Base-by-base conservation (phyloP, 1,139 yeast species). In the Yamadazyma dushanensis region DNA sequence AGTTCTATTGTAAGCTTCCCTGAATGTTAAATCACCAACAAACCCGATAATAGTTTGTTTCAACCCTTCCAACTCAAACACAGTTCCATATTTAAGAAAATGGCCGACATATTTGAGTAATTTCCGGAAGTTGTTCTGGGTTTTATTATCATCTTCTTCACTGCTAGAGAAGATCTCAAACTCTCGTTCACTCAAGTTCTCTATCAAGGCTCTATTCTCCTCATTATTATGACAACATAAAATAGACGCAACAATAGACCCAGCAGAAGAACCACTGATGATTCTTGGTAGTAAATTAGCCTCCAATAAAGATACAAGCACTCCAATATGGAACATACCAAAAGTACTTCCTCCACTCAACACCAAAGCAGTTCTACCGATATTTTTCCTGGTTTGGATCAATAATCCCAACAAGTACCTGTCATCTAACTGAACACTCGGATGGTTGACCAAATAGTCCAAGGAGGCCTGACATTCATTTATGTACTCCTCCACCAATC, bases 191-290 rank as follows among this genome's bases (percentile, higher is more conserved):
- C 81, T 66, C 24, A 86, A 69, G 3, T 75, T 69, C 25, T 68
- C 68, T 31, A 86, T 61, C 17, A 86, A 59, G 4, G 59, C 67
- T 17, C 75, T 67, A 2, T 86, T 73, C 56, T 90, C 97, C 32
- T 80, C 86, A 47, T 82, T 83, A 10, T 82, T 77, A 53, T 85
- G 88, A 14, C 86, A 83, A 52, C 96, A 88, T 34, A 92, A 67
- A 13, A 90, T 78, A 38, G 96, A 78, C 9, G 98, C 97, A 39
- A 94, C 83, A 37, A 92, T 90, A 1, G 97, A 89, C 13, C 99
- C 99, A 0, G 97, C 96, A 10, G 96, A 87, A 8, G 96, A 84
- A 1, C 99, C 98, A 35, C 95, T 84, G n/a, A 92, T 78, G 32
- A 92, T 87, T 33, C 89, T 71, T 0, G 99, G 99, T 28, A 92